Evolutionary conservation across 176 grass and related monocot species (phyloP).

Genomic region (Carex myosuroides): DNA sequence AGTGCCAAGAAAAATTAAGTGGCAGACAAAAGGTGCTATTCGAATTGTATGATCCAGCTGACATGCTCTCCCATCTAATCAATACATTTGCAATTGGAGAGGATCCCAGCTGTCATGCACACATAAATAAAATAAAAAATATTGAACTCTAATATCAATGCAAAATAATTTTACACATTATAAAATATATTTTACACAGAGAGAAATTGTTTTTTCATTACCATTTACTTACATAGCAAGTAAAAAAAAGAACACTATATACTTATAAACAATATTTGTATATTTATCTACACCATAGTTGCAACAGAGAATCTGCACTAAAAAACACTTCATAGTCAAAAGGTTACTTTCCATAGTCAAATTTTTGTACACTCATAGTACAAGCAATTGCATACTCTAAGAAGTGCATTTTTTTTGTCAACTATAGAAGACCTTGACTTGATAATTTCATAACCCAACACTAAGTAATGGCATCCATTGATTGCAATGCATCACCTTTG

Average conservation of each 20-base stretch:
- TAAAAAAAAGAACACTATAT: not conserved
- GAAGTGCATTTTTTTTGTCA: not conserved
- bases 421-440: not conserved
- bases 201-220: not conserved
- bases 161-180: not conserved
- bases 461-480: not conserved
- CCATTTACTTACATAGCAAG: not conserved
- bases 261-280: not conserved
- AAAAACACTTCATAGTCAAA: not conserved
- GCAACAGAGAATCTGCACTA: not conserved
- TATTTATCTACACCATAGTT: not conserved
- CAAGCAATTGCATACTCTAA: slow-evolving; percentile 1
- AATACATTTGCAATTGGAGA: too few relatives aligned
- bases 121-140: too few relatives aligned
- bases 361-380: too few relatives aligned
- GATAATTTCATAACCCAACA: not conserved
- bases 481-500: not conserved
- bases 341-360: not conserved
- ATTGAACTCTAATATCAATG: not conserved
- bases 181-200: not conserved
- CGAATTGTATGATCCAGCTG: too few relatives aligned
- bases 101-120: too few relatives aligned
- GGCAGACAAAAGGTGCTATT: too few relatives aligned
- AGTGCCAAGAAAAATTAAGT: too few relatives aligned
- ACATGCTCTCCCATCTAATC: too few relatives aligned